Percentiles rank a stretch among this genome's conserved stretches.
These are phyloP conservation scores for Fusarium secorum DNA, from an alignment of 2,329 filamentous ascomycete species.

Conservation along the genomic window DNA sequence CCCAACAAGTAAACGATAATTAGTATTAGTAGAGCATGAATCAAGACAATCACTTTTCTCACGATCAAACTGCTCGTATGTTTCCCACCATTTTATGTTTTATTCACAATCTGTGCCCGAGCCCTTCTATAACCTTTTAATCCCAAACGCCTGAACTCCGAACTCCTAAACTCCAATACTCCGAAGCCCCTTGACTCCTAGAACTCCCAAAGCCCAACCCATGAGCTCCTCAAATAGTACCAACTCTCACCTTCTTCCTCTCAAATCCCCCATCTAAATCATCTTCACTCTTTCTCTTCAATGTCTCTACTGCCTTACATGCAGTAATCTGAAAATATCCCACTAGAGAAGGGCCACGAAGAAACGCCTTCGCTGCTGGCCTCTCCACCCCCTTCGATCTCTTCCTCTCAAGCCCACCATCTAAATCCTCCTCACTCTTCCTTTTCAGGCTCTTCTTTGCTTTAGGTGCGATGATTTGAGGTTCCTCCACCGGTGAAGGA, in stretches of 20 bases:
- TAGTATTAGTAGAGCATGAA: background rate
- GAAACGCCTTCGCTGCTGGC: background rate
- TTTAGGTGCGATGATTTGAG: background rate
- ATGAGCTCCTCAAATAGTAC: background rate
- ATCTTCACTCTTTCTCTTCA: background rate
- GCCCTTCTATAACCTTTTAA: too few relatives aligned
- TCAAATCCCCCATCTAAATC: background rate
- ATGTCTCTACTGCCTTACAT: background rate
- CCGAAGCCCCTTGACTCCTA: background rate
- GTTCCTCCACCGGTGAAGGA: background rate
- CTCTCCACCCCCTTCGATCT: background rate
- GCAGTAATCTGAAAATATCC: background rate
- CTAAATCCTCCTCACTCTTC: rapidly evolving
- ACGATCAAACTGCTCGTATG: rapidly evolving
- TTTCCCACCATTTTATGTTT: background rate
- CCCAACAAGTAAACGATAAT: background rate
- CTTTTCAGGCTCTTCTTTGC: background rate
- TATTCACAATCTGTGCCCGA: background rate
- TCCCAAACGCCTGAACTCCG: background rate
- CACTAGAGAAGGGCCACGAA: rapidly evolving
- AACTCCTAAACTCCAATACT: background rate
- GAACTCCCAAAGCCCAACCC: background rate
- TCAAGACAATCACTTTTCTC: background rate
- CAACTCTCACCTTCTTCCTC: background rate
- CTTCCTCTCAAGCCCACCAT: background rate